Evolutionary conservation across 1,284 basidiomycete genomes (phyloP), one percentile per base, ranked within the genome.

Genomic region (Malassezia sp.): DNA sequence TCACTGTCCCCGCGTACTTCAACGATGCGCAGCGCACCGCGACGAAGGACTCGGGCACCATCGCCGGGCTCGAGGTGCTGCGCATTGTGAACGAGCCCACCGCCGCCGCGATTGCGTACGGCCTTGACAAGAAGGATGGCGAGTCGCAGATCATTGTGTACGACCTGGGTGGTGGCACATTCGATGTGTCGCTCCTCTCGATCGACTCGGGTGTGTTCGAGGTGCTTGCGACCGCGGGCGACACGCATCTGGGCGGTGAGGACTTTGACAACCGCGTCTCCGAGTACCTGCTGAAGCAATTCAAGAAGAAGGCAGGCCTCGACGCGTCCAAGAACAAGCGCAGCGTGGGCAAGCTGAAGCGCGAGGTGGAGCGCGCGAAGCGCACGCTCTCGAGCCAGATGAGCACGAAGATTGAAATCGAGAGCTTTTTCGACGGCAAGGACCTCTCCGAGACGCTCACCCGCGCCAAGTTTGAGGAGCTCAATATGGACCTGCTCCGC

Each of bases 1-100:
- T 97, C 71, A 96, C 91, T 32, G 90, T 96, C 66, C 91, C 91
- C 47, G 91, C 91, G 44, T 96, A 75, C 49, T 58, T 58, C 81
- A 96, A 96, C 74, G 89, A 97, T 75, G 87, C 90, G 71, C 91
- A 97, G 75, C 88, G 90, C 73, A 88, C 91, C 73, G 91, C 90
- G 10, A 97, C 91, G 74, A 96, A 95, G 77, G 91, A 97, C 70
- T 89, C 91, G 57, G 91, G 91, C 65, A 85, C 83, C 30, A 96
- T 96, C 63, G 88, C 91, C 41, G 90, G 91, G 73, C 83, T 97
- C 43, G 80, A 83, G 58, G 86, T 96, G 52, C 83, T 95, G 64
- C 87, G 90, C 75, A 95, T 96, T 73, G 90, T 97, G 75, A 96
- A 96, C 75, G 91, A 97, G 75, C 91, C 91, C 42, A 96, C 91